phyloP scores from a whole-genome alignment of 768 basidiomycete species.

The Leccinum ochraceum region DNA sequence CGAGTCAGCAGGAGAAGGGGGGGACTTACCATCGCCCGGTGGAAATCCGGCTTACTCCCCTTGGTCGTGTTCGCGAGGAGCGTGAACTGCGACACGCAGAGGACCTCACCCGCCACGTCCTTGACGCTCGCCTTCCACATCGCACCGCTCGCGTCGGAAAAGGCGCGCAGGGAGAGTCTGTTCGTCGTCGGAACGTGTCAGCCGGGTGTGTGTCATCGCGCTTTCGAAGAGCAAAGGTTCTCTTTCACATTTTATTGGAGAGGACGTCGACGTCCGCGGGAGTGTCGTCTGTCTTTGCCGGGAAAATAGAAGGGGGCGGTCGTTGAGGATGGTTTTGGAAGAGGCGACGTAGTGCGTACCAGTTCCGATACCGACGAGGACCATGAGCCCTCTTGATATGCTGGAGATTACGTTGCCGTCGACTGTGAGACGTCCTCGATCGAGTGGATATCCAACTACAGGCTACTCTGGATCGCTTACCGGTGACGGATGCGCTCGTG shows the following conservation, averaged over 20 bases:
- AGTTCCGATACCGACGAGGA: constrained; percentile 85
- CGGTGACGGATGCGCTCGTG: constrained; percentile 79
- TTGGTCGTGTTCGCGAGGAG: constrained; percentile 85
- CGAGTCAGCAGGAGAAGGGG: neutral
- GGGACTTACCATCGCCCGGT: constrained; percentile 79
- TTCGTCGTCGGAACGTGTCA: constrained; percentile 5
- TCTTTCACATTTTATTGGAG: constrained; percentile 82
- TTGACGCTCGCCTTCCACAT: constrained; percentile 90
- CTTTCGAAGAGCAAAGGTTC: constrained; percentile 18
- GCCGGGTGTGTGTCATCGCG: neutral
- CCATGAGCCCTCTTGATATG: constrained; percentile 85
- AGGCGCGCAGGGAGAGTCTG: constrained; percentile 74
- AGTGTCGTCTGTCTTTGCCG: constrained; percentile 70
- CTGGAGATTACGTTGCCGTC: constrained; percentile 76
- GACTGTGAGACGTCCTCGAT: constrained; percentile 47
- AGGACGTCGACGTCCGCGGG: constrained; percentile 67
- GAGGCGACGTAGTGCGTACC: constrained; percentile 44
- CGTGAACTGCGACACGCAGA: constrained; percentile 96
- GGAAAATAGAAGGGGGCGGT: neutral
- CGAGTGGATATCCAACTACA: neutral
- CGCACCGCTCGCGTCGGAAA: constrained; percentile 57
- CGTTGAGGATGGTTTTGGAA: constrained; percentile 7
- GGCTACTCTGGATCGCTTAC: constrained; percentile 38
- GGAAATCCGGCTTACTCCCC: constrained; percentile 91
- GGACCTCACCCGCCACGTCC: constrained; percentile 86